Evolutionary conservation across 2,329 filamentous ascomycete genomes (phyloP).

Genomic region (Sporothrix phasma): DNA sequence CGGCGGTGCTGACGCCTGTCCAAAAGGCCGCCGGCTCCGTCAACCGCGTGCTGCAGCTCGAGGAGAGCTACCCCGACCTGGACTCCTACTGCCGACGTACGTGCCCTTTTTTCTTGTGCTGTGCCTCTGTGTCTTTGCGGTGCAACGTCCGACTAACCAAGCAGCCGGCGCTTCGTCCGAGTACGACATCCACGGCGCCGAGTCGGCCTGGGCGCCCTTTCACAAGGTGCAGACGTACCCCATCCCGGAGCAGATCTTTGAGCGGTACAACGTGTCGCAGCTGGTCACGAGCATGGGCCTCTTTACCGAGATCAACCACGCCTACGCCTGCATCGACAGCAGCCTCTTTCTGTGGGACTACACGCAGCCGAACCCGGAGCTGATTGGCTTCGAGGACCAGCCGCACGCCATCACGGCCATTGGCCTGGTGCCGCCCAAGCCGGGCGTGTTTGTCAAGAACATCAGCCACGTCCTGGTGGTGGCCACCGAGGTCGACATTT

Average conservation of each 20-base stretch:
- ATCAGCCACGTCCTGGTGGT: conserved; percentile 87
- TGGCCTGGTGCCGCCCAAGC: conserved; percentile 72
- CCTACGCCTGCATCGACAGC: conserved; percentile 93
- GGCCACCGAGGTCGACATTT: conserved; percentile 74
- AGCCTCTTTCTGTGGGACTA: conserved; percentile 97
- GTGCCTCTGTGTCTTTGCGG: neutral
- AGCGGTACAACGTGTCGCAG: conserved; percentile 81
- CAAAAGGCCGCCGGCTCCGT: conserved; percentile 74
- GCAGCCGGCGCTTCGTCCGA: conserved; percentile 82
- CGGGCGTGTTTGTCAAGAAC: conserved; percentile 74
- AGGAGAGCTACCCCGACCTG: conserved; percentile 76
- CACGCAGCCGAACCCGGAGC: conserved; percentile 78
- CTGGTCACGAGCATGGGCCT: conserved; percentile 90
- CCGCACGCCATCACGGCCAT: conserved; percentile 83
- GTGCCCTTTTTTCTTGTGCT: conserved; percentile 28
- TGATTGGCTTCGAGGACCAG: conserved; percentile 88
- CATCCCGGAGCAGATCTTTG: conserved; percentile 84
- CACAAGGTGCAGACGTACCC: conserved; percentile 77
- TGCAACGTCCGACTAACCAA: neutral
- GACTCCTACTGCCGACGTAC: conserved; percentile 82
- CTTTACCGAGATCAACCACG: conserved; percentile 89
- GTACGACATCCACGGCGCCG: conserved; percentile 65
- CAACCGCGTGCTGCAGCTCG: conserved; percentile 64
- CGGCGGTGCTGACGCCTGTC: conserved; percentile 39
- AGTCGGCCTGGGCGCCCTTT: conserved; percentile 75